Percentiles rank a stretch among this genome's conserved stretches.
phyloP scores from a whole-genome alignment of 352 stramenopile species.

The Elongisporangium anandrum region DNA sequence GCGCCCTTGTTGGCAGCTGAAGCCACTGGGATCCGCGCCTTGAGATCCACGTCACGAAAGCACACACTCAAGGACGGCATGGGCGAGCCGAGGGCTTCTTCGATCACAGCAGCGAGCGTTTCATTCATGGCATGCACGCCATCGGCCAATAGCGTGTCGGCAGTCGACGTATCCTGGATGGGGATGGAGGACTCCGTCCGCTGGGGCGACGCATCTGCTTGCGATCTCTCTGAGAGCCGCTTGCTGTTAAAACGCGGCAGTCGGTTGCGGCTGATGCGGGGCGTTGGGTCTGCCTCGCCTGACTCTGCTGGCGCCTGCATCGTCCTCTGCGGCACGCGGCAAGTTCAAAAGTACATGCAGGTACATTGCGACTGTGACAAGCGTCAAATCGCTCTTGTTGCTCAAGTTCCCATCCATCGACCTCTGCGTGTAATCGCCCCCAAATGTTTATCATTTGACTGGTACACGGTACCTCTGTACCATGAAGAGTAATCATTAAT shows the following conservation, averaged over 20 bases:
- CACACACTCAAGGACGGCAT: constrained; percentile 49
- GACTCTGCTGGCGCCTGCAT: not conserved
- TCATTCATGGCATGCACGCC: constrained; percentile 52
- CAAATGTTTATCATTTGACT: not conserved
- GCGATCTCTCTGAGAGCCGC: not conserved
- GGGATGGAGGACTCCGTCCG: not conserved
- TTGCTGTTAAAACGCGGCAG: not conserved
- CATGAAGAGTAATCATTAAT: not conserved
- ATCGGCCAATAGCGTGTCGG: constrained; percentile 36
- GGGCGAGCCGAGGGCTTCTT: constrained; percentile 28
- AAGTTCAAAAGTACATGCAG: not conserved
- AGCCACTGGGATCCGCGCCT: constrained; percentile 11
- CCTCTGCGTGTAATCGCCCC: not conserved
- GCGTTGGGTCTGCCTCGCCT: not conserved
- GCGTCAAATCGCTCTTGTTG: not conserved
- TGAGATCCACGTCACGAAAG: constrained; percentile 46
- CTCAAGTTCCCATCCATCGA: not conserved
- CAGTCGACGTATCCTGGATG: constrained; percentile 24
- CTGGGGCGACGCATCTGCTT: not conserved
- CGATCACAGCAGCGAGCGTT: constrained; percentile 32
- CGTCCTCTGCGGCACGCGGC: not conserved
- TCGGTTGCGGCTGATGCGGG: not conserved
- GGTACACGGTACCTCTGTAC: not conserved
- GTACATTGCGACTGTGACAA: not conserved
- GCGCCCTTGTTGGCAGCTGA: not conserved